Base-by-base conservation (phyloP, 2,329 filamentous ascomycete species). In the Aspergillus fijiensis region DNA sequence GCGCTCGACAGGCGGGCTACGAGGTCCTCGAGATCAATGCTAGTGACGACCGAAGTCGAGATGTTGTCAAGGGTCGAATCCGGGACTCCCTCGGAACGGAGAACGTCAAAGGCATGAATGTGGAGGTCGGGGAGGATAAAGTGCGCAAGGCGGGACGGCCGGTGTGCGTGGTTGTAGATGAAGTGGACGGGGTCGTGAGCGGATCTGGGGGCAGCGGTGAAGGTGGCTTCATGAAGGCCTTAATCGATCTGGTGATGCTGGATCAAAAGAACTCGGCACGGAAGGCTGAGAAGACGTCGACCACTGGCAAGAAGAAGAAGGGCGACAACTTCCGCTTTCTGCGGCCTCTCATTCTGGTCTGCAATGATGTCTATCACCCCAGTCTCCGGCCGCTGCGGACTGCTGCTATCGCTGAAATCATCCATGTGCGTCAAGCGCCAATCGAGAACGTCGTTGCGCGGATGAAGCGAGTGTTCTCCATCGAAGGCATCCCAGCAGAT, bases 1-100 rank as follows among this genome's bases (percentile, higher is more conserved):
- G 95, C 73, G 96, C 96, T 0, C 88, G 84, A 67, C 95, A 99
- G 76, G 95, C 95, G 5, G 95, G 95, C 0, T 99, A 99, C 69
- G 95, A 98, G 70, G 90, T 96, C 1, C 85, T 98, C 72, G 95
- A 99, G 74, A 96, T 99, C 77, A 99, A 99, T 69, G 95, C 96
- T 9, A 98, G 94, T 69, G 95, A 99, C 71, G 96, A 99, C 72
- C 85, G 95, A 69, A 96, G 92, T 71, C 84, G 85, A 31, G 88
- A 94, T 70, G 92, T 99, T 1, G 95, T 99, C 39, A 95, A 91
- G 72, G 92, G 91, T 6, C 85, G 92, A 16, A 97, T 99, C 65
- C 85, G 91, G 67, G 96, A 96, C 59, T 94, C 91, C 74, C 84
- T 99, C 35, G 93, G 91, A 0, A 99, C 95, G 0, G 94, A 99